phyloP scores from a whole-genome alignment of 352 stramenopile species.

The Pythium brachiatum region DNA sequence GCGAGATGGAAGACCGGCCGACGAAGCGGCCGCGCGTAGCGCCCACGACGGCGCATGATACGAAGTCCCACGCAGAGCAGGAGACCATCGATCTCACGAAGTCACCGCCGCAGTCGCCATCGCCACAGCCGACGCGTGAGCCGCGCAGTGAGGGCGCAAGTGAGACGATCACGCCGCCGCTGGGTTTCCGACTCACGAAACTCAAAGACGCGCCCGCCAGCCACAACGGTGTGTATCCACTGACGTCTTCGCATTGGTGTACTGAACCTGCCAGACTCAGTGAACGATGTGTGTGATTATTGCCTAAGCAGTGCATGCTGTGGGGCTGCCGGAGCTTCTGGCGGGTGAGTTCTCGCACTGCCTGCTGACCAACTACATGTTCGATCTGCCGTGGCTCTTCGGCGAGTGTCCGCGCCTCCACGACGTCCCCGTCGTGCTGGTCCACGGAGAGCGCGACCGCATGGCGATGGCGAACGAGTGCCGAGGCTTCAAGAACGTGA shows the following conservation, averaged over 20 bases:
- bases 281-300: background rate
- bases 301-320: slow-evolving; percentile 30
- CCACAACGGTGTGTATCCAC: slow-evolving; percentile 15
- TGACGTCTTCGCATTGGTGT: background rate
- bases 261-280: too few species aligned
- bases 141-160: background rate
- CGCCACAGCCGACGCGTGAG: background rate
- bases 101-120: slow-evolving; percentile 10
- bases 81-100: slow-evolving; percentile 15
- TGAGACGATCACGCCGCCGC: background rate
- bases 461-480: slow-evolving; percentile 57
- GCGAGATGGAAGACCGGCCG: background rate
- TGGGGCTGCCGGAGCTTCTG: slow-evolving; percentile 49
- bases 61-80: background rate
- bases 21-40: background rate
- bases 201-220: slow-evolving; percentile 16
- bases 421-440: slow-evolving; percentile 67
- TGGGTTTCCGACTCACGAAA: slow-evolving; percentile 24
- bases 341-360: slow-evolving; percentile 55
- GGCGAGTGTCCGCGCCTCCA: slow-evolving; percentile 49
- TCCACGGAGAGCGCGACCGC: slow-evolving; percentile 69
- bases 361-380: slow-evolving; percentile 85
- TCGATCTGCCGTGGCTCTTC: slow-evolving; percentile 75
- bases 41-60: background rate
- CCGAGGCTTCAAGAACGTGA: slow-evolving; percentile 56